Evolutionary conservation across 371 early-diverging fungal species (phyloP), one percentile per base, ranked within the genome.

Genomic region (Mucor racemosus): DNA sequence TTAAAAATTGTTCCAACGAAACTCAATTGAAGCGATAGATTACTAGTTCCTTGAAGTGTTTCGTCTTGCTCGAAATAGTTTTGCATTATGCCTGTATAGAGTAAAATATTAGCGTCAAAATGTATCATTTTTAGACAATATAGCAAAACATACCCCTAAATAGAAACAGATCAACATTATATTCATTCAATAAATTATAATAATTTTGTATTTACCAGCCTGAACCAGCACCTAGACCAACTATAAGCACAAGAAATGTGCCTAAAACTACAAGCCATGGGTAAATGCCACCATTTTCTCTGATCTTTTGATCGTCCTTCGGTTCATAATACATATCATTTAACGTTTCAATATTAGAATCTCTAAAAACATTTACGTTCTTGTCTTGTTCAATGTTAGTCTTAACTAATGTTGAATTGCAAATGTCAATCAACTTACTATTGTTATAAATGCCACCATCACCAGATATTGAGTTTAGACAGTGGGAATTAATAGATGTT

Each of bases 191-290:
- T 17, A n/a, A 17, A 6, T n/a, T 3, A n/a, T 44, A 15, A 53
- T 17, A 36, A 38, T 53, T 9, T 38, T 7, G n/a, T 38, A 42
- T 36, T 74, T 73, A 79, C 80, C 80, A 79, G 41, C 68, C 63
- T n/a, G 65, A 69, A 17, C 61, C 68, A 26, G 67, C 61, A 1
- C 90, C 91, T 42, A 88, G 79, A 7, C 83, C 79, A 40, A 81
- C 77, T 54, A 86, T 74, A 31, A 85, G 78, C 42, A 85, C 81
- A 17, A 90, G 55, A 67, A 86, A 90, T 4, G 83, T 81, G 0
- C 86, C 75, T 0, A 76, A 55, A 1, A 88, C 87, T 7, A 88
- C 80, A 0, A 84, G 19, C 90, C 90, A 91, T 14, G 85, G 90
- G 40, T 85, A 31, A 17, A 64, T 35, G n/a, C 64, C 35, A 31